Base-by-base conservation (phyloP, 2,329 filamentous ascomycete species). In the Colletotrichum cordylinicola region DNA sequence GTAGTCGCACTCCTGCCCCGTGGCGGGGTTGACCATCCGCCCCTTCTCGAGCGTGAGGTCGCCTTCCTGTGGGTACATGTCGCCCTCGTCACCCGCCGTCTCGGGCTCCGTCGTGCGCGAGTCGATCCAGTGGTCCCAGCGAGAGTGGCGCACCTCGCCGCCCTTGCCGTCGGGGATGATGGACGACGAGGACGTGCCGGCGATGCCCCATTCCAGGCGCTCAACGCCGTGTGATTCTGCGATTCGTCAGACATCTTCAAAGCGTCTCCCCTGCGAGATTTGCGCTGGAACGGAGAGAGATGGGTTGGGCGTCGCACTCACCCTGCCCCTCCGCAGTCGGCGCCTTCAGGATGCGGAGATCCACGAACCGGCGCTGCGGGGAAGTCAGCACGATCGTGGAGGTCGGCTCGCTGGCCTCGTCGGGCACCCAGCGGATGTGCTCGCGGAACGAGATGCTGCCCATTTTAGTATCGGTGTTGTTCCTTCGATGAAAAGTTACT, bases 371-470 rank as follows among this genome's bases (percentile, higher is more conserved):
- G 35, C 85, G 85, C 31, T 82, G 81, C 2, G 90, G 89, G 4
- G 91, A 91, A 0, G 93, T 94, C 61, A 94, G 84, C 15, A 94
- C 93, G 6, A 93, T 80, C 0, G 93, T 94, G 2, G 88, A 89
- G 0, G 93, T 94, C 18, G 90, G 90, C 81, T 94, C 93, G 67
- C 83, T 83, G n/a, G 88, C 82, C 18, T 84, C 80, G 1, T 85
- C 87, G 0, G 89, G 88, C 4, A 90, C 84, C 90, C 91, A 93
- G 75, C 88, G 88, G 78, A 94, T 93, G 77, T 88, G 91, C 65
- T 89, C 85, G 61, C 92, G 89, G 67, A 88, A 81, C 0, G 92
- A 93, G 56, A 94, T 90, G 78, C 84, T 87, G 24, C 81, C 84
- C 86, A 88, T 87, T 13, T 27, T 65, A 27, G n/a, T 8, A 7